Evolutionary conservation across 1,284 basidiomycete species (phyloP), one percentile per base, ranked within the genome.

Genomic region (Ceratobasidium sp.): DNA sequence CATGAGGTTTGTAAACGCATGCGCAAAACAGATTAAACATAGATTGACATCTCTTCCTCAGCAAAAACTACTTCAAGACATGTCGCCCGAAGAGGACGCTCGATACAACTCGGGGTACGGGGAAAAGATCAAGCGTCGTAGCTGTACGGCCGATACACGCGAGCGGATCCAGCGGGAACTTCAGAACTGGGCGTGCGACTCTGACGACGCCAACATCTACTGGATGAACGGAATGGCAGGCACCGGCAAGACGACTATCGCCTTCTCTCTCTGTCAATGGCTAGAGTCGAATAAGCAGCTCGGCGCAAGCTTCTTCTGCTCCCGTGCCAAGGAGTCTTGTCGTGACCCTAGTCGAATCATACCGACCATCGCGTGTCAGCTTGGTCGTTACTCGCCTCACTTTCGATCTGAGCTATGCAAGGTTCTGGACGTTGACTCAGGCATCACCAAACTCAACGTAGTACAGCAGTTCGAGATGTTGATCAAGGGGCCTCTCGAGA

Each of bases 81-180:
- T 44, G 11, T 44, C 43, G 11, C 43, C 43, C 9, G 43, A 11
- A 18, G 43, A 44, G 9, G 21, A 26, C 21, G 54, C 54, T 9
- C 8, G 11, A 30, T 57, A 57, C 54, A 57, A 57, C 54, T 57
- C 54, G 35, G 21, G 23, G 26, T 26, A 57, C 14, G 28, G 26
- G 8, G 28, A 26, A 14, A 32, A 7, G 6, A 57, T 57, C 54
- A 57, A 57, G 21, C 54, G 54, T 6, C 47, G 50, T 16, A 46
- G 61, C 3, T 73, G 71, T 30, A 44, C 63, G 28, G 44, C 43
- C 21, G 74, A 72, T 14, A 77, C 77, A 2, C 75, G 77, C 13
- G 64, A 54, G n/a, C 46, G 52, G 18, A 61, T 76, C 18, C 41
- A 77, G 18, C 11, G 18, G 43, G 43, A 44, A 9, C 11, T 44